phyloP scores from a whole-genome alignment of 345 rosid species.

The Noccaea bulbosa region DNA sequence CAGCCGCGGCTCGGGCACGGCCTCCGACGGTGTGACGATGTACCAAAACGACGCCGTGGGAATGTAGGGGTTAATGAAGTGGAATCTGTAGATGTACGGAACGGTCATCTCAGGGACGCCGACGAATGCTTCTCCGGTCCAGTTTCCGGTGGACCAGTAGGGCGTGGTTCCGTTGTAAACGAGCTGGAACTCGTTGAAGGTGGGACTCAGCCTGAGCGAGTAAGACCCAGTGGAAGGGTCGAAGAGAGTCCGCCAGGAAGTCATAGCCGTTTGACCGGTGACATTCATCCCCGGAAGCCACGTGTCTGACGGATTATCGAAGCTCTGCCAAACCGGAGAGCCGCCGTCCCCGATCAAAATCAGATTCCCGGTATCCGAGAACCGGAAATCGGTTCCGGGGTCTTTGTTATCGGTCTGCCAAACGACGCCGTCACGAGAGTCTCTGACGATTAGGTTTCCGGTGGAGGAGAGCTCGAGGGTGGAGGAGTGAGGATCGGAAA shows the following conservation, averaged over 20 bases:
- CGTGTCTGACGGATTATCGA: conserved; percentile 63
- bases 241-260: conserved; percentile 59
- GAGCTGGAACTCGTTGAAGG: conserved; percentile 63
- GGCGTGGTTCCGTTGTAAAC: conserved; percentile 51
- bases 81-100: conserved; percentile 60
- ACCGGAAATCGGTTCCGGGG: conserved; percentile 42
- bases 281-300: conserved; percentile 67
- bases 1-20: conserved; percentile 47
- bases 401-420: conserved; percentile 51
- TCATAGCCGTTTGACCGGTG: conserved; percentile 43
- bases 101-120: conserved; percentile 61
- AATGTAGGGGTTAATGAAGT: conserved; percentile 56
- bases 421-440: conserved; percentile 42
- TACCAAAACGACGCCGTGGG: conserved; percentile 60
- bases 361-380: conserved; percentile 47
- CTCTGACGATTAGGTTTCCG: conserved; percentile 51
- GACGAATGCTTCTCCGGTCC: conserved; percentile 60
- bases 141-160: conserved; percentile 81
- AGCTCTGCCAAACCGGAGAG: conserved; percentile 67
- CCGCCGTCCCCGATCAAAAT: conserved; percentile 36
- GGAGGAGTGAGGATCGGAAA: conserved; percentile 49
- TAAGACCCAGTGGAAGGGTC: conserved; percentile 68
- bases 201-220: conserved; percentile 54
- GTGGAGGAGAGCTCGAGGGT: conserved; percentile 48
- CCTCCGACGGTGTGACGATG: conserved; percentile 37